Evolutionary conservation across 1,284 basidiomycete genomes (phyloP).

Genomic region (Tylopilus orsonianus): DNA sequence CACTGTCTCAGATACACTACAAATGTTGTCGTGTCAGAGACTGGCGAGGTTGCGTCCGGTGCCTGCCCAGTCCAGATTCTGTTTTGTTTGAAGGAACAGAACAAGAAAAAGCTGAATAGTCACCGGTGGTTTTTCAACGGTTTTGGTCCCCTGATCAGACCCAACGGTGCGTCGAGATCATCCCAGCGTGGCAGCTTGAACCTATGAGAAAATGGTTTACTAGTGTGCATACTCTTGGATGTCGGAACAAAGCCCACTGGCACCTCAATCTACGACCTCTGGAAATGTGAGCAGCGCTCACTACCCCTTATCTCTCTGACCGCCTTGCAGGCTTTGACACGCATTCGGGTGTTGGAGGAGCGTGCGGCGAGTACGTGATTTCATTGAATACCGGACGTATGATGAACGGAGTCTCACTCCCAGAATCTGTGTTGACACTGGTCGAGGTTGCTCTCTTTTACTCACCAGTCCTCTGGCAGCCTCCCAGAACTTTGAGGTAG

Average conservation of each 20-base stretch:
- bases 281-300: constrained; percentile 68
- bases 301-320: constrained; percentile 11
- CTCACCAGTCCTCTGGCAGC: constrained; percentile 86
- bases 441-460: constrained; percentile 76
- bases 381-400: not conserved
- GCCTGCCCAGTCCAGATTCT: constrained; percentile 88
- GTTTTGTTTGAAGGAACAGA: constrained; percentile 94
- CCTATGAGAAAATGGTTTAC: constrained; percentile 1
- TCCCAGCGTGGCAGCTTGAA: not conserved
- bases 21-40: constrained; percentile 75
- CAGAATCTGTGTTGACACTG: constrained; percentile 84
- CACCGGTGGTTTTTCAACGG: constrained; percentile 99
- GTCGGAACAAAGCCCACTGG: constrained; percentile 94
- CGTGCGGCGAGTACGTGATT: constrained; percentile 82
- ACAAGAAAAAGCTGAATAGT: constrained; percentile 93
- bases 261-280: constrained; percentile 93
- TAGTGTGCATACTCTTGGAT: constrained; percentile 84
- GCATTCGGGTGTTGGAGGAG: constrained; percentile 88
- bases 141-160: constrained; percentile 84
- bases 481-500: constrained; percentile 86
- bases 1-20: constrained; percentile 64
- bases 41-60: constrained; percentile 84
- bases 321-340: constrained; percentile 74
- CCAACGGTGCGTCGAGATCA: constrained; percentile 55
- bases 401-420: not conserved